Evolutionary conservation across 1,139 yeast species (phyloP).

Genomic region (Suzukiozyma palmioleophila): DNA sequence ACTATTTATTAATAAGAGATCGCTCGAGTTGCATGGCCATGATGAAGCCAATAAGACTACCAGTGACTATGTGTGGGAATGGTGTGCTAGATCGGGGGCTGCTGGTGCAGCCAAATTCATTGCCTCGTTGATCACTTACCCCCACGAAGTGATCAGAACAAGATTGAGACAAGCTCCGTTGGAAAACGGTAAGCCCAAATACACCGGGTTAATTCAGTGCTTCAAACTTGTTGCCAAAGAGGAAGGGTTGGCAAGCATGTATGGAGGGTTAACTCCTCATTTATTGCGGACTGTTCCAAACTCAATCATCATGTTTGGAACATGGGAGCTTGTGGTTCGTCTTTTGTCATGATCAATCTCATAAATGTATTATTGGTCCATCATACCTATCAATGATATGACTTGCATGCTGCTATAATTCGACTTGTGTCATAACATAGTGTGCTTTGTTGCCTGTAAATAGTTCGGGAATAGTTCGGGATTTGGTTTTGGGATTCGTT

Average conservation of each 20-base stretch:
- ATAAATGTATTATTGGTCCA: background rate
- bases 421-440: background rate
- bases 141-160: constrained; percentile 96
- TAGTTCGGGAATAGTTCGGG: constrained; percentile 6
- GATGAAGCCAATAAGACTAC: constrained; percentile 44
- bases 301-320: constrained; percentile 97
- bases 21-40: constrained; percentile 43
- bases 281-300: constrained; percentile 95
- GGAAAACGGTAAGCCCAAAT: constrained; percentile 74
- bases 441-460: constrained; percentile 8
- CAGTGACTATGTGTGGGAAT: constrained; percentile 68
- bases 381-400: constrained; percentile 5
- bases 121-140: constrained; percentile 91
- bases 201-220: constrained; percentile 85
- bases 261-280: constrained; percentile 97
- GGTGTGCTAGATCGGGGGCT: constrained; percentile 96
- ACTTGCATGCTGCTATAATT: constrained; percentile 7
- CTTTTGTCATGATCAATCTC: constrained; percentile 39
- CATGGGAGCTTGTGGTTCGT: constrained; percentile 92
- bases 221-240: constrained; percentile 79
- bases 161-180: constrained; percentile 91
- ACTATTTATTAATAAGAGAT: constrained; percentile 55
- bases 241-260: constrained; percentile 91
- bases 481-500: constrained; percentile 4
- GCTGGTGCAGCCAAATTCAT: constrained; percentile 95